Base-by-base conservation (phyloP, 306 rosid genomes). In the Lablab purpureus region DNA sequence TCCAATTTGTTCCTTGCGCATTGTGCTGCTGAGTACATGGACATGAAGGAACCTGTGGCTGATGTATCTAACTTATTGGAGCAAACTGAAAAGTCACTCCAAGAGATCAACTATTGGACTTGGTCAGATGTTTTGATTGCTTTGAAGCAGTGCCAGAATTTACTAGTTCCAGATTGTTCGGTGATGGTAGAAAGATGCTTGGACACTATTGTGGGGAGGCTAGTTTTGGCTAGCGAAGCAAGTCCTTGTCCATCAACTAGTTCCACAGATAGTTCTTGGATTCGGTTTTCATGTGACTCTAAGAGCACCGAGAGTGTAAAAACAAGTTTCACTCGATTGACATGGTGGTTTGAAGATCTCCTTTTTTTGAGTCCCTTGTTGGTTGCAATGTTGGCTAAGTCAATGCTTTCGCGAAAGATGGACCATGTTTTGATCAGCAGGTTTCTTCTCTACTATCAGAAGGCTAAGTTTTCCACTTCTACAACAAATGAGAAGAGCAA, bases 291-390 rank as follows among this genome's bases (percentile, higher is more conserved):
- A 3, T 91, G 90, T n/a, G 98, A 95, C 79, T 87, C 96, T 3
- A 90, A 92, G 82, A 93, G 99, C 80, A 87, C 94, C 4, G 98
- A 87, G 85, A 93, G 99, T 59, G 62, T 87, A 22, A 93, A 91
- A 83, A 85, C 95, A 14, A 83, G 37, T 73, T 86, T 51, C 70
- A 83, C 91, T 59, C 87, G 90, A 15, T 73, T 91, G 52, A 76
- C 89, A 0, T 90, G 98, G 99, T 94, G 99, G 99, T 95, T 91
- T 77, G 97, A 91, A 37, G 98, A 95, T 86, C 93, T 95, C 28
- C 28, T 90, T 14, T 68, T 89, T 73, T 73, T 95, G 75, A 83
- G 72, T 82, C 98, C 97, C 37, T 73, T 63, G 43, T 25, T 84
- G 84, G 83, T 89, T 82, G 85, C 83, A 81, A 85, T 75, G 90